Evolutionary conservation across 129 eudicot species (phyloP).

Genomic region (Heracleum sosnowskyi): DNA sequence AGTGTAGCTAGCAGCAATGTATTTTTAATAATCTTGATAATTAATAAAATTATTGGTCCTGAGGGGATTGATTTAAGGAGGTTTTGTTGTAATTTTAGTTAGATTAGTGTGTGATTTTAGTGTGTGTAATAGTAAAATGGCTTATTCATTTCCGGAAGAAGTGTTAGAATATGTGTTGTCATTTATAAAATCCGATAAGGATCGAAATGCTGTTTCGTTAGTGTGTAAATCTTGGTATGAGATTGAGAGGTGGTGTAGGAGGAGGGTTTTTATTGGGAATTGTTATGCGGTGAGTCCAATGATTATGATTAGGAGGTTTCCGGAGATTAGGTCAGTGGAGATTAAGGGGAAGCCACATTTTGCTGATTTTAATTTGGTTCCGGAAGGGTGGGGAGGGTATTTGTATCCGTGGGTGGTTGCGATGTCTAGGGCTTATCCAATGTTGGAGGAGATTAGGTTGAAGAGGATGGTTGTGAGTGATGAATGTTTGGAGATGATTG

Average conservation of each 20-base stretch:
- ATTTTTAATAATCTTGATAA: not conserved
- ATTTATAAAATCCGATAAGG: conserved; percentile 37
- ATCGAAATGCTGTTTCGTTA: conserved; percentile 54
- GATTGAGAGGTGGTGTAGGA: conserved; percentile 64
- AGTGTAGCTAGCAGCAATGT: too few species aligned
- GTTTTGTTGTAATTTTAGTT: not conserved
- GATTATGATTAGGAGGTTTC: conserved; percentile 48
- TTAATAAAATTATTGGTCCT: not conserved
- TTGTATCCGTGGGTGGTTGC: conserved; percentile 47
- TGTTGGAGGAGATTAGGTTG: conserved; percentile 50
- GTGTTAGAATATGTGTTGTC: conserved; percentile 66
- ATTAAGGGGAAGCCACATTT: conserved; percentile 77
- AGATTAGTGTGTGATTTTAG: not conserved
- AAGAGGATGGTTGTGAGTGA: conserved; percentile 68
- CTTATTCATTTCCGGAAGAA: conserved; percentile 63
- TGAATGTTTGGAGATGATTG: conserved; percentile 52
- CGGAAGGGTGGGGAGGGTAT: conserved; percentile 81
- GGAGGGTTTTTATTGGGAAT: conserved; percentile 56
- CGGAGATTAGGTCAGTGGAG: conserved; percentile 45
- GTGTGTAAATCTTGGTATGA: conserved; percentile 87
- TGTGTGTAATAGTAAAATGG: conserved; percentile 24
- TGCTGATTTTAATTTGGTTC: conserved; percentile 73
- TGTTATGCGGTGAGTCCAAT: conserved; percentile 64
- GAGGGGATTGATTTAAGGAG: too few species aligned
- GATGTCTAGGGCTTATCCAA: conserved; percentile 42